These are phyloP conservation scores for Pezizomycotina sp. DNA, from an alignment of 2,329 filamentous ascomycete species.

Conservation along the genomic window DNA sequence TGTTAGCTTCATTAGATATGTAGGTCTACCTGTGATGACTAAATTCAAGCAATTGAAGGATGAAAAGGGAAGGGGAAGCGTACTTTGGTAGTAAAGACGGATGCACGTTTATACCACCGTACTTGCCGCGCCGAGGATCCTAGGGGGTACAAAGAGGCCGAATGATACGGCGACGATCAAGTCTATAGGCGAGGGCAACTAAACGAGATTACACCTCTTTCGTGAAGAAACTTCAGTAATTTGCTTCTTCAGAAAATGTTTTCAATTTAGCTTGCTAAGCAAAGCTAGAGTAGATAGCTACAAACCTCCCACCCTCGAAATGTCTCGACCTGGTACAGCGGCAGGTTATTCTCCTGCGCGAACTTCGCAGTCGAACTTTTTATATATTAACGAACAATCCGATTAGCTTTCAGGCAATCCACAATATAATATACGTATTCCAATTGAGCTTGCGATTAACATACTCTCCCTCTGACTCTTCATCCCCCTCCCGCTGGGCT, in stretches of 20 bases:
- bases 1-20: slow-evolving; percentile 2
- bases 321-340: slow-evolving; percentile 58
- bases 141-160: slow-evolving; percentile 67
- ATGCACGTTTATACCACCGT: slow-evolving; percentile 85
- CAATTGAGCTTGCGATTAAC: background rate
- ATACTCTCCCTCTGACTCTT: slow-evolving; percentile 35
- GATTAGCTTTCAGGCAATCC: background rate
- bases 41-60: background rate
- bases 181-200: slow-evolving; percentile 38
- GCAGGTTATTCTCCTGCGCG: slow-evolving; percentile 47
- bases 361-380: slow-evolving; percentile 56
- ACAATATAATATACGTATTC: background rate
- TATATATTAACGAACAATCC: background rate
- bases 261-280: background rate
- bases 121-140: slow-evolving; percentile 53
- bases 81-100: slow-evolving; percentile 79
- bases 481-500: slow-evolving; percentile 57
- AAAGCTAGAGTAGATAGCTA: slow-evolving; percentile 8
- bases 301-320: slow-evolving; percentile 66
- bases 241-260: background rate
- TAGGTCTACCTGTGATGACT: slow-evolving; percentile 1
- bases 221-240: background rate
- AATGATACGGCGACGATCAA: slow-evolving; percentile 88
- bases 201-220: slow-evolving; percentile 4
- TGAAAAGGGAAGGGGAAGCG: slow-evolving; percentile 21